Conservation (phyloP, 2,329 filamentous ascomycete species). For the Colletotrichum incanum region DNA sequence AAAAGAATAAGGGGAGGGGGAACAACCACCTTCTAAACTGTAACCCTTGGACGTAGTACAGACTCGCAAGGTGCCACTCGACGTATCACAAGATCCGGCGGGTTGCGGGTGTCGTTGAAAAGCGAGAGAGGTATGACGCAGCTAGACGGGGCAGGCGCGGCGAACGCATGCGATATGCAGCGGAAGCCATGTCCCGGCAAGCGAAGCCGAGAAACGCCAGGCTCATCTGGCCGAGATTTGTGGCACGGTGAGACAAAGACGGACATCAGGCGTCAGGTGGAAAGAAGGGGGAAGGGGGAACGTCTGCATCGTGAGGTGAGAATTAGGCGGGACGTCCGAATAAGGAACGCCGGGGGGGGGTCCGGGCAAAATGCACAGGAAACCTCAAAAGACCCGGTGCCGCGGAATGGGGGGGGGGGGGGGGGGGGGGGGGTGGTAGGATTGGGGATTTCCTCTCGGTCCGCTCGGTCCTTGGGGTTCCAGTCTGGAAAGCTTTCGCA, state of each 20-base stretch:
- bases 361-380: not conserved
- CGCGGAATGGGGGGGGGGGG: not conserved
- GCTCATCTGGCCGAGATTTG: not conserved
- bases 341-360: not conserved
- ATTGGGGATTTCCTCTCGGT: not conserved
- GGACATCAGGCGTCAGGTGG: too few species aligned
- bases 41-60: not conserved
- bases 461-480: not conserved
- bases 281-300: not conserved
- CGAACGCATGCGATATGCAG: too few species aligned
- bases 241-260: not conserved
- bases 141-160: too few species aligned
- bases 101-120: not conserved
- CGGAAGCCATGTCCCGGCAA: too few species aligned
- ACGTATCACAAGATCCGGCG: constrained; percentile 22
- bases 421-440: too few species aligned
- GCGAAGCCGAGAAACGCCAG: too few species aligned
- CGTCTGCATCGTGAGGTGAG: not conserved
- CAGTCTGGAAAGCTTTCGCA: not conserved
- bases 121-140: not conserved
- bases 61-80: not conserved
- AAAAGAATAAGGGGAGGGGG: too few species aligned
- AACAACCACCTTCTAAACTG: too few species aligned
- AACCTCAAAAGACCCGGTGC: not conserved
- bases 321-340: not conserved